Evolutionary conservation across 331 rosid genomes (phyloP).

Genomic region (Ulmus americana): DNA sequence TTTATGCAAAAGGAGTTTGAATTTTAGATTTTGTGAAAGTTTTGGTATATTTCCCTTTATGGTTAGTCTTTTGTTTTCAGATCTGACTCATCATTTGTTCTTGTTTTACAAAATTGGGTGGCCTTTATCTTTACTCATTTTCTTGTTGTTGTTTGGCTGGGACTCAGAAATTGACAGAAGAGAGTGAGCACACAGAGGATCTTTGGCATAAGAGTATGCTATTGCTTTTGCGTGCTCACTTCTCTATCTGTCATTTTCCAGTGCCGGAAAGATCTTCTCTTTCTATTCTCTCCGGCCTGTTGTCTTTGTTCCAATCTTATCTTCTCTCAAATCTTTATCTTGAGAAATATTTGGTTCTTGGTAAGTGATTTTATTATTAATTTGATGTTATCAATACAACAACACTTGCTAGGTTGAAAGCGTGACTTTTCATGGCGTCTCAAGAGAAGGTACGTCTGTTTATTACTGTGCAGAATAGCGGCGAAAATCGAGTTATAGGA

Average conservation of each 20-base stretch:
- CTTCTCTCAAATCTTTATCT: conserved; percentile 1
- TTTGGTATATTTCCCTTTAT: conserved; percentile 24
- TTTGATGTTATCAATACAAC: conserved; percentile 13
- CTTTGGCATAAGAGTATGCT: conserved; percentile 42
- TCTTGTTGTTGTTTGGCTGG: conserved; percentile 17
- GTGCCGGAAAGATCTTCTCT: conserved; percentile 17
- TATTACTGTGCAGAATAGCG: conserved; percentile 35
- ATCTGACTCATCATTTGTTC: conserved; percentile 35
- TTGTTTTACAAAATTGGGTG: conserved; percentile 22
- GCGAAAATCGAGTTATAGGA: conserved; percentile 8
- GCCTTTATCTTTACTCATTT: neutral
- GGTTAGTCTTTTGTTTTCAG: conserved; percentile 33
- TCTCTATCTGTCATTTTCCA: conserved; percentile 73
- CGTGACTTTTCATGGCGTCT: conserved; percentile 48
- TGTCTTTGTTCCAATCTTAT: conserved; percentile 13
- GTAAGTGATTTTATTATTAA: conserved; percentile 8
- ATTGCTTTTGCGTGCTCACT: conserved; percentile 83
- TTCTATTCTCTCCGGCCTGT: conserved; percentile 9
- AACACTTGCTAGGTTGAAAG: conserved; percentile 17
- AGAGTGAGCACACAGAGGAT: conserved; percentile 97
- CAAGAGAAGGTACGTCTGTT: conserved; percentile 22
- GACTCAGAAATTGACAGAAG: conserved; percentile 93
- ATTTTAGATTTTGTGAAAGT: neutral
- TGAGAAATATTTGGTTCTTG: neutral
- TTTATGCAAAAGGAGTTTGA: neutral